These are phyloP conservation scores for Cutaneotrichosporon cutaneum DNA, from an alignment of 1,284 basidiomycete species.

Conservation along the genomic window DNA sequence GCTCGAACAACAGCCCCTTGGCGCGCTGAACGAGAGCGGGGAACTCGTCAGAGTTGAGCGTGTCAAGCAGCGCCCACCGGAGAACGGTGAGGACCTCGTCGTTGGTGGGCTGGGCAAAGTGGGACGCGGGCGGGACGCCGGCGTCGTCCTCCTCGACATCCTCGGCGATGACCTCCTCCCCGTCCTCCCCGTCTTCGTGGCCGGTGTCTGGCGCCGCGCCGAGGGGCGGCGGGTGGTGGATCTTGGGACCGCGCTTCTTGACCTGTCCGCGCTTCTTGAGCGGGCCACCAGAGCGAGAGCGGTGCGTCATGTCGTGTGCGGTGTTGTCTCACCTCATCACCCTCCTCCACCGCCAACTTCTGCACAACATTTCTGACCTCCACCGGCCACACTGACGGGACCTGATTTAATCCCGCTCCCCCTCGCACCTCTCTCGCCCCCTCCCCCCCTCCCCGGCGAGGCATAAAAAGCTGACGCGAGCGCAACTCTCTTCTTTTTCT, in stretches of 20 bases:
- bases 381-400: neutral
- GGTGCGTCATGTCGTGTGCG: constrained; percentile 39
- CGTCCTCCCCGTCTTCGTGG: constrained; percentile 7
- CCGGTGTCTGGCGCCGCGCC: no score
- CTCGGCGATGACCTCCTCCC: neutral
- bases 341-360: neutral
- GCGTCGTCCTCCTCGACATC: constrained; percentile 3
- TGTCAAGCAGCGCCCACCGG: constrained; percentile 29
- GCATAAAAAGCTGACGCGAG: constrained; percentile 2
- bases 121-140: constrained; percentile 16
- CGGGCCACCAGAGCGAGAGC: constrained; percentile 42
- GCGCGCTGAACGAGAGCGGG: constrained; percentile 42
- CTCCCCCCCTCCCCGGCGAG: neutral
- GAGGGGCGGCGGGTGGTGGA: constrained; percentile 34
- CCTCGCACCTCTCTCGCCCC: neutral
- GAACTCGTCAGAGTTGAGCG: constrained; percentile 34
- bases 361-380: constrained; percentile 1
- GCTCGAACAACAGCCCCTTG: constrained; percentile 48
- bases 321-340: neutral
- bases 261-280: constrained; percentile 2
- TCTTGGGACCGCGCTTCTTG: constrained; percentile 22
- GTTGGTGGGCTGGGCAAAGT: constrained; percentile 33
- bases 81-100: constrained; percentile 40
- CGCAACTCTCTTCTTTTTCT: constrained; percentile 17
- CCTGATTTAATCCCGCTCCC: constrained; percentile 1